Base-by-base conservation (phyloP, 106 monocot species). In the Agapanthus africanus region DNA sequence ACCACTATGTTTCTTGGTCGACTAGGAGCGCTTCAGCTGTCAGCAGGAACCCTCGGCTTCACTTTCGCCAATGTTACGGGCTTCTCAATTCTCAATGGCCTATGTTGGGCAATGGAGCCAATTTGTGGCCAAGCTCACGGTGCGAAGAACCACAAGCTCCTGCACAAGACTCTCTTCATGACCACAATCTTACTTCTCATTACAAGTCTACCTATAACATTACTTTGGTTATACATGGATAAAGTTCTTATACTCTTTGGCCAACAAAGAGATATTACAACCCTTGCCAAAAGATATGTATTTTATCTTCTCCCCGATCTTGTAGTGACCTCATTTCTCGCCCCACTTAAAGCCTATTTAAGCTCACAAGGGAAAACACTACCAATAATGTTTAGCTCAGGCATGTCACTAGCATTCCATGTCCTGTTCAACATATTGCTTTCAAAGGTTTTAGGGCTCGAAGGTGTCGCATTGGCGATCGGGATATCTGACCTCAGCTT, bases 1-100 rank as follows among this genome's bases (percentile, higher is more conserved):
- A 79, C 77, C 14, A 77, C 79, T 5, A 51, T 67, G 19, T 87
- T 77, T 52, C 77, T 79, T 16, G 76, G 86, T 37, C 70, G 56
- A 15, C 75, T 82, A 0, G 86, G 82, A 0, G 79, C 79, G 66
- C 73, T 79, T 4, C 59, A 75, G 28, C 70, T 88, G 19, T 83
- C 81, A 3, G 87, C 71, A 19, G 87, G 83, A 2, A 68, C 78
- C 0, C 80, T 87, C 15, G 87, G 80, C n/a, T 73, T 80, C 75
- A 73, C 75, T 75, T 87, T 83, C 71, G 87, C 87, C 62, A 87
- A 87, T 70, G 82, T 87, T 36, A 83, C 87, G 0, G 87, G 87
- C 22, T 80, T 83, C 63, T 78, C 83, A 0, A 74, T 87, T 18
- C 75, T 87, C 2, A 75, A 18, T 0, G 87, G 83, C 22, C 83